Conservation (phyloP, 345 rosid species). For the Gossypium bickii region DNA sequence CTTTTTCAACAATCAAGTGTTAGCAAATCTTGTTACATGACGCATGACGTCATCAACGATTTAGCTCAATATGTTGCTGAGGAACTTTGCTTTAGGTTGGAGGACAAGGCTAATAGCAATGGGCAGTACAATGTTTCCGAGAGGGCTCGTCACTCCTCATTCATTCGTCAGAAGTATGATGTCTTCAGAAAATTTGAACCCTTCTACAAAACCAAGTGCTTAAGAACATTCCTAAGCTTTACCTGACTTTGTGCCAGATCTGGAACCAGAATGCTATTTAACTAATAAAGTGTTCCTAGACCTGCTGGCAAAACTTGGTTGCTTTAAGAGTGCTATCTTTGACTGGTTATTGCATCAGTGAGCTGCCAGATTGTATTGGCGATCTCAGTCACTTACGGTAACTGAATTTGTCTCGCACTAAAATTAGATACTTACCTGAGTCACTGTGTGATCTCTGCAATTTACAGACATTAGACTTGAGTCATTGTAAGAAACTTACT, state of each 20-base stretch:
- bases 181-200: neutral
- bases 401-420: slow-evolving; percentile 17
- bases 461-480: slow-evolving; percentile 16
- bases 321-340: slow-evolving; percentile 14
- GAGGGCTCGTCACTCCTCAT: slow-evolving; percentile 17
- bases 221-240: slow-evolving; percentile 17
- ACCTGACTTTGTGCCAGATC: neutral
- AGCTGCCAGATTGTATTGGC: slow-evolving; percentile 20
- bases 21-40: neutral
- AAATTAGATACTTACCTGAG: slow-evolving; percentile 19
- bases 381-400: slow-evolving; percentile 20
- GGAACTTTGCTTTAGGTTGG: slow-evolving; percentile 5
- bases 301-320: slow-evolving; percentile 10
- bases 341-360: slow-evolving; percentile 1
- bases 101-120: neutral
- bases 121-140: neutral
- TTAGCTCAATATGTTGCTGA: slow-evolving; percentile 18
- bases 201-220: neutral
- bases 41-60: neutral
- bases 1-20: slow-evolving; percentile 16
- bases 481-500: neutral
- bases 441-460: slow-evolving; percentile 14
- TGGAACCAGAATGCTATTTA: neutral
- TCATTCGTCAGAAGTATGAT: slow-evolving; percentile 7
- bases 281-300: neutral